These are phyloP conservation scores for Haematococcus lacustris DNA, from an alignment of 139 green algal species.

Conservation along the genomic window DNA sequence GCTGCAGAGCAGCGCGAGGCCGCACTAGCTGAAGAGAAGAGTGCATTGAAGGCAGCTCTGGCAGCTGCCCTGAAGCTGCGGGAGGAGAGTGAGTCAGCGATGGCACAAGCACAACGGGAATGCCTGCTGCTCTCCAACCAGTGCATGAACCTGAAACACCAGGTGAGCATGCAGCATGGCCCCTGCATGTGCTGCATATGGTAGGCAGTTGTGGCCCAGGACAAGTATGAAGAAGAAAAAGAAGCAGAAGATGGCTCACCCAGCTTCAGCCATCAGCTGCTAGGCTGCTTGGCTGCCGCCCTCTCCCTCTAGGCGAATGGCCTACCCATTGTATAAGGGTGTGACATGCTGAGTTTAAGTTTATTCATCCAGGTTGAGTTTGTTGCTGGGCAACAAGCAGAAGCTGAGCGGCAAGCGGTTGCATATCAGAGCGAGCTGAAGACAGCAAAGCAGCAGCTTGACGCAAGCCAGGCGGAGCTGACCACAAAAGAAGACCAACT, in stretches of 20 bases:
- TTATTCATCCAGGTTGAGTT: conserved; percentile 33
- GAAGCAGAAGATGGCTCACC: background rate
- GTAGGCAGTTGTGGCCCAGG: background rate
- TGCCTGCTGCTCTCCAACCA: conserved; percentile 17
- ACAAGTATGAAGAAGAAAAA: background rate
- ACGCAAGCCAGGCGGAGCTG: conserved; percentile 18
- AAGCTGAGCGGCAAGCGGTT: conserved; percentile 1
- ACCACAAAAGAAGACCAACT: conserved; percentile 37
- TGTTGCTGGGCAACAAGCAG: conserved; percentile 1
- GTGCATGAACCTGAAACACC: conserved; percentile 26
- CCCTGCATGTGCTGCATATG: background rate
- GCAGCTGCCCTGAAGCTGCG: background rate
- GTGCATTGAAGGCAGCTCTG: conserved; percentile 10
- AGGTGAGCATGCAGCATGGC: conserved; percentile 13
- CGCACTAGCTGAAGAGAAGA: background rate
- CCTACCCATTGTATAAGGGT: background rate
- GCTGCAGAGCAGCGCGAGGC: background rate
- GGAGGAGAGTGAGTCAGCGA: background rate
- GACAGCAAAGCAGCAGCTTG: conserved; percentile 3
- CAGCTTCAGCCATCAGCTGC: background rate
- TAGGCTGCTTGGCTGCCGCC: background rate
- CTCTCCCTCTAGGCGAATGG: background rate
- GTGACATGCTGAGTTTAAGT: too few relatives aligned
- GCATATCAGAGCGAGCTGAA: conserved; percentile 2
- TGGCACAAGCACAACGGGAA: conserved; percentile 14